Base-by-base conservation (phyloP, 805 yeast species). In the Wickerhamiella siamensis region DNA sequence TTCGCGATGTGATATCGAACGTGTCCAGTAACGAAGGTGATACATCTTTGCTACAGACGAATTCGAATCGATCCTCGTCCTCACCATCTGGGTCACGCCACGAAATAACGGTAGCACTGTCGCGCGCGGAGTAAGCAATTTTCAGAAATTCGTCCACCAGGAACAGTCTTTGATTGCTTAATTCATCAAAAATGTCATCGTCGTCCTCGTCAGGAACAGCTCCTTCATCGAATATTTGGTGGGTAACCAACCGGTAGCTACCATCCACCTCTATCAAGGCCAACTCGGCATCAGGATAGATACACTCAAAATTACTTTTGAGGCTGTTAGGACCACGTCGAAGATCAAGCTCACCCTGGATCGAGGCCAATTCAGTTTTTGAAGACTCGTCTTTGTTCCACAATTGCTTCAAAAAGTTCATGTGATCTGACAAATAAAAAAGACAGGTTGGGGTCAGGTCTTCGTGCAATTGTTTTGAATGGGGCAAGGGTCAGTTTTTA, bases 1-100 rank as follows among this genome's bases (percentile, higher is more conserved):
- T 71, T 52, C 74, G 69, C 12, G 83, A 65, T 1, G 75, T 65
- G 20, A 63, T 56, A 62, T 79, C 71, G 57, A 88, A 88, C 34
- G 67, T 66, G 26, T 78, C 72, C 32, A 75, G 69, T 20, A 67
- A 72, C 14, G 63, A 52, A 5, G 51, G 40, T 5, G 56, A 40
- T n/a, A 77, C 72, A 12, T 70, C 69, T 38, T 69, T 70, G 46
- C 76, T 83, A 39, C 83, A 73, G 18, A 80, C 69, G 60, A 83
- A 87, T 59, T 86, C 94, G 59, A 79, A 84, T 47, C 67, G 63
- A 54, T 87, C 96, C 19, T 84, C 95, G 4, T 69, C 67, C 52
- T 87, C 95, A n/a, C 95, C 95, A 35, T 75, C 76, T 31, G 75
- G 56, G 57, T 91, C 95, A 12, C 63, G 67, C 97, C 97, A 88